These are phyloP conservation scores for Mortierella sp. DNA, from an alignment of 371 early-diverging fungal species.

Conservation along the genomic window DNA sequence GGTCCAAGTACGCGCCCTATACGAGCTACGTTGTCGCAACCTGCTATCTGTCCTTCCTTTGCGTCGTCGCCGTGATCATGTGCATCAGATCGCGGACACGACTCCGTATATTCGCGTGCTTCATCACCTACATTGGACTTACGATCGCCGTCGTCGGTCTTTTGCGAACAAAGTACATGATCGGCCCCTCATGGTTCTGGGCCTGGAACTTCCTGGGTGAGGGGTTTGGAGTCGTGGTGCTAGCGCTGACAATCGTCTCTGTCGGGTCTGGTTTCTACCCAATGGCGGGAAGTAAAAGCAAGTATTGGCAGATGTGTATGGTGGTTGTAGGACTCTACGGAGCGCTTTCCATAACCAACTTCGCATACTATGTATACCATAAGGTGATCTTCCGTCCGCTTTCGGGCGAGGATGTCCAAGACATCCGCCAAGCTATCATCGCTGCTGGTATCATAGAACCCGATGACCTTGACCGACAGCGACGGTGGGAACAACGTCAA, in stretches of 20 bases:
- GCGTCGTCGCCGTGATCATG: constrained; percentile 28
- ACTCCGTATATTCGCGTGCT: constrained; percentile 28
- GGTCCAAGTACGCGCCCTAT: neutral
- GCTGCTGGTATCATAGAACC: neutral
- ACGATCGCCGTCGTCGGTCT: constrained; percentile 40
- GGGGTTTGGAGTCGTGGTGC: constrained; percentile 15
- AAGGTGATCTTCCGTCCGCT: constrained; percentile 12
- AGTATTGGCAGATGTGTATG: constrained; percentile 24
- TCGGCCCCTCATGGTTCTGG: constrained; percentile 34
- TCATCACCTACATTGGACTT: constrained; percentile 26
- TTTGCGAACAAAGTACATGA: neutral
- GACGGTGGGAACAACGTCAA: neutral
- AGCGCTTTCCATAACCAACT: neutral
- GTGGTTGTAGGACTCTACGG: constrained; percentile 20
- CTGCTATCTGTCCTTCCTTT: constrained; percentile 29
- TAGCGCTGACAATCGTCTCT: constrained; percentile 31
- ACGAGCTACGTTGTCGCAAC: constrained; percentile 27
- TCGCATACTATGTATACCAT: constrained; percentile 14
- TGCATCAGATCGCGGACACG: constrained; percentile 22
- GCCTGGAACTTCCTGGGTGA: constrained; percentile 43
- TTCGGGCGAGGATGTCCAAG: constrained; percentile 8
- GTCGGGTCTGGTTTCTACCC: constrained; percentile 48
- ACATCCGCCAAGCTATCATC: constrained; percentile 16
- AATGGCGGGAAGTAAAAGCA: constrained; percentile 21
- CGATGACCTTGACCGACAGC: neutral